Percentiles rank a stretch among this genome's conserved stretches.
These are phyloP conservation scores for Cladophialophora carrionii DNA, from an alignment of 2,329 filamentous ascomycete genomes.

Conservation along the genomic window DNA sequence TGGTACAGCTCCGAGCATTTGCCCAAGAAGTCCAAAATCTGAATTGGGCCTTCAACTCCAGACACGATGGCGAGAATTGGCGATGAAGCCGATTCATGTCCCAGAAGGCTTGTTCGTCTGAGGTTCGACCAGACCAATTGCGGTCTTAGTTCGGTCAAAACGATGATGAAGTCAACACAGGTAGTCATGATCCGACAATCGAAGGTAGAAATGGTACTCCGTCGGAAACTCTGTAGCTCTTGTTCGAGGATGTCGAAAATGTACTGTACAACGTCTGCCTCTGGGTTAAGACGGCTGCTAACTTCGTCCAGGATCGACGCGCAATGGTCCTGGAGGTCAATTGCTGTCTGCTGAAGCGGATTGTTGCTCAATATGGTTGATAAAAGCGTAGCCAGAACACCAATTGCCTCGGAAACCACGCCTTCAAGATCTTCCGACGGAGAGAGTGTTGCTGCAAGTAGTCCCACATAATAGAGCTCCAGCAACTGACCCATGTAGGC, in stretches of 20 bases:
- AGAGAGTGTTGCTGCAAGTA: constrained; percentile 52
- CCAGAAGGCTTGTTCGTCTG: constrained; percentile 76
- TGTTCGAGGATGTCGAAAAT: constrained; percentile 84
- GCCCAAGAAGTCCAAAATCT: constrained; percentile 75
- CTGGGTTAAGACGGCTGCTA: constrained; percentile 53
- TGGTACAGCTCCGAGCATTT: constrained; percentile 75
- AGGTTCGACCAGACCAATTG: constrained; percentile 89
- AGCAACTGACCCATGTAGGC: constrained; percentile 74
- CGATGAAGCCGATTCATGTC: constrained; percentile 73
- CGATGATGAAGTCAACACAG: constrained; percentile 78
- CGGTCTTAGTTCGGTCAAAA: constrained; percentile 71
- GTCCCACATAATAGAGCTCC: constrained; percentile 53
- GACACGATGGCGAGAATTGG: constrained; percentile 77
- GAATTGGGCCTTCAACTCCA: constrained; percentile 76
- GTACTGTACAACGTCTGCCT: constrained; percentile 74
- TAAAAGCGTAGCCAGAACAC: constrained; percentile 72
- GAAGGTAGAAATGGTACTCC: constrained; percentile 65
- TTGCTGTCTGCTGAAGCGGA: constrained; percentile 35
- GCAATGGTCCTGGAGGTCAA: constrained; percentile 42
- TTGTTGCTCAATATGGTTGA: constrained; percentile 42
- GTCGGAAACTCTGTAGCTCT: constrained; percentile 56
- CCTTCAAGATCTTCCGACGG: constrained; percentile 60
- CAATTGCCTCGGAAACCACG: constrained; percentile 72
- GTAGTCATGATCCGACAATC: constrained; percentile 70
- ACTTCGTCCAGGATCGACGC: constrained; percentile 55